Evolutionary conservation across 1,284 basidiomycete species (phyloP), one percentile per base, ranked within the genome.

Genomic region (Cutaneotrichosporon cutaneum): DNA sequence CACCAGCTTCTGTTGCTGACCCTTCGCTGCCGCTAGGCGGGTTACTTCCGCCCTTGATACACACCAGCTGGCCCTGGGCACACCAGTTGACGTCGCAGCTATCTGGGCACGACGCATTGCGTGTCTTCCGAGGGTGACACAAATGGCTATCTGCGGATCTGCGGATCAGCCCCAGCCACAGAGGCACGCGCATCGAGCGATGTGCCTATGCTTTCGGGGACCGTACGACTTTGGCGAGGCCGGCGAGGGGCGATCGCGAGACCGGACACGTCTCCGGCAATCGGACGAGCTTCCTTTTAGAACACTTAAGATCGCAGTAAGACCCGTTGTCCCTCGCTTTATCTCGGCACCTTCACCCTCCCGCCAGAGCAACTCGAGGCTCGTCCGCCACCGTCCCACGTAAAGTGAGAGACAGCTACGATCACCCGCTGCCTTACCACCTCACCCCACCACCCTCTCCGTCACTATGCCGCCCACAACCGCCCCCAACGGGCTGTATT

Each of bases 401-500:
- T 6, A n/a, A 30, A n/a, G 26, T 22, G 22, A 48, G 47, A 5
- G 47, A 11, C 21, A 26, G 14, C 21, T 22, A 9, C 21, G n/a
- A 26, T 14, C 21, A 4, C 44, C 21, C 35, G 35, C 35, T 7
- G 21, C 44, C 30, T 24, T 39, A 1, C 14, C 52, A 21, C 18
- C 51, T 53, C 36, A 44, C 13, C 54, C 11, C 22, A 24, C 45
- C 45, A 13, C n/a, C 24, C 22, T 11, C 36, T 4, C 24, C 5
- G 16, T 22, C 22, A 55, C 18, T 10, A 56, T 56, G 54, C 14
- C 54, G 2, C 42, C 54, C 10, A 22, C 36, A 1, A 24, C 27
- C 7, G 24, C 36, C 26, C 27, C 54, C 42, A 56, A 33, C 52
- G 52, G 33, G 45, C 45, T 47, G 18, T 36, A 54, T 21, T 4